Percentiles rank a stretch among this genome's conserved stretches.
Evolutionary conservation across 768 basidiomycete species (phyloP).

Genomic region (Amanita rimosa): DNA sequence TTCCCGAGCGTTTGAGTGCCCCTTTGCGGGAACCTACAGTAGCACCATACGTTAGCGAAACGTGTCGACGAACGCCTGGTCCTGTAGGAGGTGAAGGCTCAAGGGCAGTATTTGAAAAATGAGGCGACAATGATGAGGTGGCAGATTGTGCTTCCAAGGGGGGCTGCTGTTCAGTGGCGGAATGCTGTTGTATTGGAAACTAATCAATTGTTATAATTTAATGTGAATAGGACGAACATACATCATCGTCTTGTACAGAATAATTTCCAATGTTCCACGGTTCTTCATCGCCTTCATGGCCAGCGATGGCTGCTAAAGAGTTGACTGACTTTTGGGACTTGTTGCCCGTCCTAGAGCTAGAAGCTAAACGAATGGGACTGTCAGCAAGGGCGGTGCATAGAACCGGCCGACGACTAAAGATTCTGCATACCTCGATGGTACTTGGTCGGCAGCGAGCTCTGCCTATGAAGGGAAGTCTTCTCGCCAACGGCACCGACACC

Average conservation of each 20-base stretch:
- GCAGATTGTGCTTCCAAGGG: constrained; percentile 21
- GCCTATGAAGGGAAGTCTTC: constrained; percentile 68
- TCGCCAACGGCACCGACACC: constrained; percentile 78
- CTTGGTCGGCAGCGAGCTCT: constrained; percentile 70
- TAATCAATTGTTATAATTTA: neutral
- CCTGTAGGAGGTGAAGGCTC: constrained; percentile 61
- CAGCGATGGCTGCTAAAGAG: constrained; percentile 76
- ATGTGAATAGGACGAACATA: constrained; percentile 15
- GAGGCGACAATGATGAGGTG: constrained; percentile 56
- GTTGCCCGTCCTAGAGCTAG: constrained; percentile 45
- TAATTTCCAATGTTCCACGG: constrained; percentile 67
- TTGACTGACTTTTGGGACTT: constrained; percentile 66
- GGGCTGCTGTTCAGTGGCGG: constrained; percentile 13
- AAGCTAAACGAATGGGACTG: constrained; percentile 24
- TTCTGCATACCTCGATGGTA: constrained; percentile 57
- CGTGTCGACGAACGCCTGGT: constrained; percentile 67
- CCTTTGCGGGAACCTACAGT: constrained; percentile 41
- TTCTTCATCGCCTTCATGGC: constrained; percentile 81
- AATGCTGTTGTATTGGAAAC: constrained; percentile 11
- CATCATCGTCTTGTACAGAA: constrained; percentile 58
- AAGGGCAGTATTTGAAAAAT: constrained; percentile 35
- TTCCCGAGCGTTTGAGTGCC: constrained; percentile 63
- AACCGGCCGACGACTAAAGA: constrained; percentile 1
- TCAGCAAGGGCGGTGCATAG: constrained; percentile 6
- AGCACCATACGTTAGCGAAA: constrained; percentile 64